Percentiles rank a stretch among this genome's conserved stretches.
These are phyloP conservation scores for Termitomyces sp. DNA, from an alignment of 768 basidiomycete species.

Conservation along the genomic window DNA sequence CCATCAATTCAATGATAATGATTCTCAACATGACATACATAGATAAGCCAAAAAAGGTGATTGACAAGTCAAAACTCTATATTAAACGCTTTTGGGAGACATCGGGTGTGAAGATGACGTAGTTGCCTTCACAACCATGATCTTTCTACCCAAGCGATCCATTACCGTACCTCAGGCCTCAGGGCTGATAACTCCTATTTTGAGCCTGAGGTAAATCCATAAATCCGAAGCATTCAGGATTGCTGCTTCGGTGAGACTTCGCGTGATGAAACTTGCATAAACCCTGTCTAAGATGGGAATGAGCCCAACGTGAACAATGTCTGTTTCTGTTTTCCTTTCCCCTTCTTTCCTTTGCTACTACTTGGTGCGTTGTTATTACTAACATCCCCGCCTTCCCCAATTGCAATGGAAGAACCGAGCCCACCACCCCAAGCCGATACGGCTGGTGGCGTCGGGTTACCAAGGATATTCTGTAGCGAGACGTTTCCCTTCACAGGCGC, in stretches of 20 bases:
- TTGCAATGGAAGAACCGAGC: slow-evolving; percentile 4
- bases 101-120: not conserved
- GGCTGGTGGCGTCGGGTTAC: slow-evolving; percentile 32
- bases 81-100: not conserved
- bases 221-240: not conserved
- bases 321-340: slow-evolving; percentile 82
- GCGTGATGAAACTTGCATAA: not conserved
- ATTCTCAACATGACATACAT: not conserved
- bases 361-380: slow-evolving; percentile 6
- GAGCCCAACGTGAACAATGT: slow-evolving; percentile 68
- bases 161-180: not conserved
- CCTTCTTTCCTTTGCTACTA: slow-evolving; percentile 57
- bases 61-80: not conserved
- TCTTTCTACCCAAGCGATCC: not conserved
- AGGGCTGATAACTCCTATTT: not conserved
- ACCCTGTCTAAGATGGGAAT: slow-evolving; percentile 25
- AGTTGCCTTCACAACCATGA: too few relatives aligned
- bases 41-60: not conserved
- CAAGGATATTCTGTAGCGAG: slow-evolving; percentile 64
- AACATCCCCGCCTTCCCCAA: slow-evolving; percentile 8
- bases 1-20: too few relatives aligned
- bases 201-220: not conserved
- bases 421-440: slow-evolving; percentile 37
- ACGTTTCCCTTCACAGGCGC: slow-evolving; percentile 55
- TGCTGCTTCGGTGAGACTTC: not conserved